phyloP scores from a whole-genome alignment of 2,329 filamentous ascomycete species.

The Ascomycota sp. region DNA sequence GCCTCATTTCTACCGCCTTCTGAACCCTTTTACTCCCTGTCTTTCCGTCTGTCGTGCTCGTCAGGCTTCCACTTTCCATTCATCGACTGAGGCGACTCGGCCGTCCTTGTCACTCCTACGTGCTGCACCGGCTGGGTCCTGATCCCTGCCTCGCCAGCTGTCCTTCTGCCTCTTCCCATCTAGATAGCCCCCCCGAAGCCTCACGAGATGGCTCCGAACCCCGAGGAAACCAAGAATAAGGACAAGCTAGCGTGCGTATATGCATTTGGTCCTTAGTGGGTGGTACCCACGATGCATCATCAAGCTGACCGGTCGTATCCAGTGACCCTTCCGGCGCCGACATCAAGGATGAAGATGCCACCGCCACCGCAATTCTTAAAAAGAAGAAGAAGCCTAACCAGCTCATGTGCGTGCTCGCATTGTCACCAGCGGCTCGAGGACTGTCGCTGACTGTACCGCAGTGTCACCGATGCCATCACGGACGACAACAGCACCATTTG shows the following conservation, averaged over 20 bases:
- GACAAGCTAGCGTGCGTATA: constrained; percentile 52
- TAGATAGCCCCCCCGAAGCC: constrained; percentile 8
- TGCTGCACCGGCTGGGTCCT: too few relatives aligned
- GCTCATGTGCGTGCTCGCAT: constrained; percentile 47
- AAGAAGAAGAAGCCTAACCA: constrained; percentile 99
- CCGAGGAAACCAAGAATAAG: constrained; percentile 54
- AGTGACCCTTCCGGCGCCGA: constrained; percentile 82
- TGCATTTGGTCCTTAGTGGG: too few relatives aligned
- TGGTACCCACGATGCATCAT: neutral
- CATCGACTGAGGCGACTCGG: too few relatives aligned
- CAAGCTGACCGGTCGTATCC: constrained; percentile 13
- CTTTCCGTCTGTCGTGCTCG: too few relatives aligned
- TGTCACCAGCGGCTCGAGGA: too few relatives aligned
- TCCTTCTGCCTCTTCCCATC: constrained; percentile 2
- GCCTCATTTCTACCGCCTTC: too few relatives aligned
- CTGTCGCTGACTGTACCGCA: constrained; percentile 17
- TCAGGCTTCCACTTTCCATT: neutral
- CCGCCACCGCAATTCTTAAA: constrained; percentile 88
- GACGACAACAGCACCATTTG: constrained; percentile 99
- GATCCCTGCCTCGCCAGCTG: too few relatives aligned
- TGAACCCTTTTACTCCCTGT: too few relatives aligned
- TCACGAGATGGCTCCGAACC: constrained; percentile 47
- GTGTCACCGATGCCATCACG: constrained; percentile 93
- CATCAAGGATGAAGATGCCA: constrained; percentile 74
- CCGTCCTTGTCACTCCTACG: too few relatives aligned